These are phyloP conservation scores for Termitomyces sp. DNA, from an alignment of 768 basidiomycete species.

Conservation along the genomic window DNA sequence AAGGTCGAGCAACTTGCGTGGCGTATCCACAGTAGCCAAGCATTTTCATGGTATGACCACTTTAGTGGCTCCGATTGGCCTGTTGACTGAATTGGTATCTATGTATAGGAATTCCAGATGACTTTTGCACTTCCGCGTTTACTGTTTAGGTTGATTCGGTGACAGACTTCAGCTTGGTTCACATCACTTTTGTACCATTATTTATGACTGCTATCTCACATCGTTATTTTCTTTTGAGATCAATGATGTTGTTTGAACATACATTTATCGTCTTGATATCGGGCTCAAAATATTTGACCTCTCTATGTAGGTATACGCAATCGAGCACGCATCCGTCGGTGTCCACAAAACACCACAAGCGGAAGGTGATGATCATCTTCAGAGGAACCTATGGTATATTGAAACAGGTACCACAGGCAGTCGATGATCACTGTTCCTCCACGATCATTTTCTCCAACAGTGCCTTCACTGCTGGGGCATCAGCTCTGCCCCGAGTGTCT, in stretches of 20 bases:
- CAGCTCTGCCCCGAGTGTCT: slow-evolving; percentile 70
- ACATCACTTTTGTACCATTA: not conserved
- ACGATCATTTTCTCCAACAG: slow-evolving; percentile 47
- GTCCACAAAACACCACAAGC: not conserved
- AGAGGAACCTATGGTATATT: not conserved
- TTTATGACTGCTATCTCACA: not conserved
- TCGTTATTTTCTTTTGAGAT: not conserved
- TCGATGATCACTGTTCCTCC: not conserved
- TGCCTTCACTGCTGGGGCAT: slow-evolving; percentile 58
- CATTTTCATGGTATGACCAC: not conserved
- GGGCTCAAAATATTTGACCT: too few relatives aligned
- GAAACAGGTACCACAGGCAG: not conserved
- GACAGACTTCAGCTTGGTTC: not conserved
- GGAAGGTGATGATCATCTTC: not conserved
- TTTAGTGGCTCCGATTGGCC: not conserved
- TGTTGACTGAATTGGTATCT: not conserved
- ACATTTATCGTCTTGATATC: not conserved
- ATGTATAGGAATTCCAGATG: not conserved
- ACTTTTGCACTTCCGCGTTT: not conserved
- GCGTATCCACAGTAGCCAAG: not conserved
- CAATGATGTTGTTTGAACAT: not conserved
- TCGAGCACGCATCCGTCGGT: not conserved
- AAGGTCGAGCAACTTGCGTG: not conserved
- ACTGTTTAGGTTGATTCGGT: not conserved
- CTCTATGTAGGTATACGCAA: not conserved